Evolutionary conservation across 306 rosid genomes (phyloP).

Genomic region (Senna siamea): DNA sequence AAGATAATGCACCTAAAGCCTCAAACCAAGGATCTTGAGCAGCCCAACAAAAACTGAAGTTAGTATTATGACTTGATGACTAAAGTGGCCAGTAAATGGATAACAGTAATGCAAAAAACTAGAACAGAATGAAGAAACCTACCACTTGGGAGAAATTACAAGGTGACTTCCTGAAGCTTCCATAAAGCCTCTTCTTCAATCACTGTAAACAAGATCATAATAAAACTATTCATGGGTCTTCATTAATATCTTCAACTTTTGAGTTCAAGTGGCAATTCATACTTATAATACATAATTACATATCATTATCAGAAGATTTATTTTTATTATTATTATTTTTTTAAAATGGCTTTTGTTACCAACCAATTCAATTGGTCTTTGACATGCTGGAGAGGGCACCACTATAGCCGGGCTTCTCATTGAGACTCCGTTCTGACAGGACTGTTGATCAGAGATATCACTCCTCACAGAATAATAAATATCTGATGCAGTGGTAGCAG

Average conservation of each 20-base stretch:
- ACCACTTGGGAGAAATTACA: conserved; percentile 50
- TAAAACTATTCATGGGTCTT: background rate
- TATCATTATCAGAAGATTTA: background rate
- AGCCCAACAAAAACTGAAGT: conserved; percentile 2
- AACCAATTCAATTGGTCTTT: conserved; percentile 20
- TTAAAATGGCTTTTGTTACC: background rate
- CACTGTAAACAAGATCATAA: conserved; percentile 27
- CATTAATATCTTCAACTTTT: background rate
- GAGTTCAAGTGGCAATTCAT: background rate
- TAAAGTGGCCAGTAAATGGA: background rate
- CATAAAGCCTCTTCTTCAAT: conserved; percentile 29
- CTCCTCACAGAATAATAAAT: conserved; percentile 61
- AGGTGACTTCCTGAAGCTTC: conserved; percentile 41
- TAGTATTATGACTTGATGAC: background rate
- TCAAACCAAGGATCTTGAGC: conserved; percentile 38
- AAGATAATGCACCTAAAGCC: conserved; percentile 35
- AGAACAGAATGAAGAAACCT: conserved; percentile 35
- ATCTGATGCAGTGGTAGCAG: conserved; percentile 62
- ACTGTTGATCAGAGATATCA: conserved; percentile 62
- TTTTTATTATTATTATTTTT: no score
- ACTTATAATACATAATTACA: background rate
- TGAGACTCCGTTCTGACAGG: conserved; percentile 60
- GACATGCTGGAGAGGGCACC: conserved; percentile 40
- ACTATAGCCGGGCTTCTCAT: conserved; percentile 66
- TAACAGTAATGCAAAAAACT: conserved; percentile 21